phyloP scores from a whole-genome alignment of 2,329 filamentous ascomycete species.

The Aspergillus arachidicola region DNA sequence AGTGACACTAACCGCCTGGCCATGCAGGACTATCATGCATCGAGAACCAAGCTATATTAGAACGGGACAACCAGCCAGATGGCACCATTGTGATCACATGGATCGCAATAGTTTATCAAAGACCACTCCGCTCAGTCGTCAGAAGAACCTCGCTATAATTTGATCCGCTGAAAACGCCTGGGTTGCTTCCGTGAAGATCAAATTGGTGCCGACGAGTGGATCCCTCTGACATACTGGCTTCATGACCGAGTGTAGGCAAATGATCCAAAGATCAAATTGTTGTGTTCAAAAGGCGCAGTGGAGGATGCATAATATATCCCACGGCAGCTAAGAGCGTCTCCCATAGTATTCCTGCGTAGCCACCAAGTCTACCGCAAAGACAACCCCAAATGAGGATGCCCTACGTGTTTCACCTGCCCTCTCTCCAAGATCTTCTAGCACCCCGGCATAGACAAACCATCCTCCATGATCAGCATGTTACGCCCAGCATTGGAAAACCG shows the following conservation, averaged over 20 bases:
- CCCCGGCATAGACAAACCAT: conserved; percentile 54
- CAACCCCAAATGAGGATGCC: conserved; percentile 51
- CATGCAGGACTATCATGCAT: conserved; percentile 19
- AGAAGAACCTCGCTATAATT: conserved; percentile 59
- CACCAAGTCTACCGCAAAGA: conserved; percentile 50
- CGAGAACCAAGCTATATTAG: conserved; percentile 32
- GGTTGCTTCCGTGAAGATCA: conserved; percentile 24
- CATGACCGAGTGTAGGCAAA: conserved; percentile 51
- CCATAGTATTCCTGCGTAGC: conserved; percentile 18
- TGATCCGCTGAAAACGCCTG: conserved; percentile 30
- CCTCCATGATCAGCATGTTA: conserved; percentile 65
- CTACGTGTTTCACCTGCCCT: conserved; percentile 55
- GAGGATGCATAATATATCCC: conserved; percentile 19
- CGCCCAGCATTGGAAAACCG: conserved; percentile 58
- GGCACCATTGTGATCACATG: conserved; percentile 28
- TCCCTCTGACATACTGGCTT: conserved; percentile 29
- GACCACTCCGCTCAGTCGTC: conserved; percentile 44
- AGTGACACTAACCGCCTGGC: conserved; percentile 17
- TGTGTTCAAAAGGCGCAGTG: conserved; percentile 37
- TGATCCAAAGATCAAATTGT: conserved; percentile 26
- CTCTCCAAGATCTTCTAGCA: conserved; percentile 44
- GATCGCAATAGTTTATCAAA: conserved; percentile 33
- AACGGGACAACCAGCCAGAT: conserved; percentile 42
- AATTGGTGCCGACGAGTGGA: conserved; percentile 62
- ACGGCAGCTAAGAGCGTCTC: conserved; percentile 4